Conservation (phyloP, 2,329 filamentous ascomycete species). For the Cryphonectria japonica region DNA sequence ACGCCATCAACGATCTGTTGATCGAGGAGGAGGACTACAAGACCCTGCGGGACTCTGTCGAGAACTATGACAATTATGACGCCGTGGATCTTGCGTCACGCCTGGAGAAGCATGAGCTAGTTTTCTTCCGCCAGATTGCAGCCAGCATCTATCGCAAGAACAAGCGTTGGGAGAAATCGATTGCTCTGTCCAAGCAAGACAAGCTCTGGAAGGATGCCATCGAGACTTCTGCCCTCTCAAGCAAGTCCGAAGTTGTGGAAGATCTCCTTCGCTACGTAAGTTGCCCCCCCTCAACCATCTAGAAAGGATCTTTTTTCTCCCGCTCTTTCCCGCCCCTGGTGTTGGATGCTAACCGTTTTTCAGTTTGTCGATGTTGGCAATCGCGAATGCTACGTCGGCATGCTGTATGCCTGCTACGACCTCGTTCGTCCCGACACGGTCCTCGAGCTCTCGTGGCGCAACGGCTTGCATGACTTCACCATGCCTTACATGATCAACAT, state of each 20-base stretch:
- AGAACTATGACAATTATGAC: slow-evolving; percentile 99
- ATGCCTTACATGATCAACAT: slow-evolving; percentile 99
- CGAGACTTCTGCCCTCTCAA: slow-evolving; percentile 91
- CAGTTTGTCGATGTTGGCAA: slow-evolving; percentile 99
- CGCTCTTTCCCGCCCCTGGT: slow-evolving; percentile 4
- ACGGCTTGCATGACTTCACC: slow-evolving; percentile 92
- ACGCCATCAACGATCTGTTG: slow-evolving; percentile 94
- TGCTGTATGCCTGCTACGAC: slow-evolving; percentile 98
- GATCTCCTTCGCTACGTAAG: slow-evolving; percentile 96
- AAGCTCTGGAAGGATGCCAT: slow-evolving; percentile 99
- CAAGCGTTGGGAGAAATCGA: slow-evolving; percentile 99
- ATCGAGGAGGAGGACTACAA: slow-evolving; percentile 99
- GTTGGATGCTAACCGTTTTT: slow-evolving; percentile 38
- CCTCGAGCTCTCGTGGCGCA: slow-evolving; percentile 95
- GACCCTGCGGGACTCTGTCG: slow-evolving; percentile 93
- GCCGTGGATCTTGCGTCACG: slow-evolving; percentile 88
- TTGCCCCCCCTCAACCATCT: slow-evolving; percentile 38
- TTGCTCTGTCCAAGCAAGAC: slow-evolving; percentile 96
- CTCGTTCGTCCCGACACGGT: slow-evolving; percentile 91
- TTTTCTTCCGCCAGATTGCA: slow-evolving; percentile 99
- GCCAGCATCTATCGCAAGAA: slow-evolving; percentile 99
- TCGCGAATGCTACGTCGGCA: slow-evolving; percentile 99
- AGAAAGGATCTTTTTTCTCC: too few species aligned
- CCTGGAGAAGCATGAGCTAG: slow-evolving; percentile 94
- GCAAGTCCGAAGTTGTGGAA: slow-evolving; percentile 90